A percentile compares a stretch with the other conserved stretches of the same genome.
phyloP scores from a whole-genome alignment of 768 basidiomycete genomes.

The Termitomyces sp. region DNA sequence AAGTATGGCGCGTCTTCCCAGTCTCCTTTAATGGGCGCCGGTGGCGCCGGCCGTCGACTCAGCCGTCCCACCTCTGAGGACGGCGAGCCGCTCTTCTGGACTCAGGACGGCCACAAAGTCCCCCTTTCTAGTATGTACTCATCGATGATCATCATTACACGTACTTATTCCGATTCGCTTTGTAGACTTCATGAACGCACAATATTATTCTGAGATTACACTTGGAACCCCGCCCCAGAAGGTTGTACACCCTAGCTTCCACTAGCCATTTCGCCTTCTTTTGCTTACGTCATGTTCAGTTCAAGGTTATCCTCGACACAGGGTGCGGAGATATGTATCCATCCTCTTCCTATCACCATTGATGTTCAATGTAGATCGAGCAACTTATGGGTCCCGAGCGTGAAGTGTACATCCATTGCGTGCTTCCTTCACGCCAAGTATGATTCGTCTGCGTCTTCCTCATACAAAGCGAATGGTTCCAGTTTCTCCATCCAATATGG shows the following conservation, averaged over 20 bases:
- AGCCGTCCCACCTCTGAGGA: constrained; percentile 31
- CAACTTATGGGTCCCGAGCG: constrained; percentile 93
- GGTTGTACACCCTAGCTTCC: constrained; percentile 31
- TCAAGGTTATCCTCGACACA: constrained; percentile 95
- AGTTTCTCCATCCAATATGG: constrained; percentile 92
- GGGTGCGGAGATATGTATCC: constrained; percentile 40
- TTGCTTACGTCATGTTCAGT: constrained; percentile 37
- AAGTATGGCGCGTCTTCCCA: constrained; percentile 75
- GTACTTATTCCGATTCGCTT: constrained; percentile 9
- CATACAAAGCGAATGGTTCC: constrained; percentile 88
- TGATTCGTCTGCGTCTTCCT: constrained; percentile 70
- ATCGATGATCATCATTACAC: not conserved
- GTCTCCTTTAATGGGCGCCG: constrained; percentile 68
- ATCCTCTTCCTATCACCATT: not conserved
- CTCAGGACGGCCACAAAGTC: constrained; percentile 83
- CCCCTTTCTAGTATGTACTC: constrained; percentile 79
- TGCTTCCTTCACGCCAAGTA: constrained; percentile 96
- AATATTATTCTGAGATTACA: constrained; percentile 88
- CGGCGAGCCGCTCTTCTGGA: constrained; percentile 72
- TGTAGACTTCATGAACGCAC: constrained; percentile 95
- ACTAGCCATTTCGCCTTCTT: not conserved
- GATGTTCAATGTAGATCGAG: constrained; percentile 53
- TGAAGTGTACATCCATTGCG: constrained; percentile 79
- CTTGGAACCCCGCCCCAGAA: constrained; percentile 82
- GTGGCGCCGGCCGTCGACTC: constrained; percentile 67